Conservation (phyloP, 441 rosid genomes). For the Syzygium malaccense region DNA sequence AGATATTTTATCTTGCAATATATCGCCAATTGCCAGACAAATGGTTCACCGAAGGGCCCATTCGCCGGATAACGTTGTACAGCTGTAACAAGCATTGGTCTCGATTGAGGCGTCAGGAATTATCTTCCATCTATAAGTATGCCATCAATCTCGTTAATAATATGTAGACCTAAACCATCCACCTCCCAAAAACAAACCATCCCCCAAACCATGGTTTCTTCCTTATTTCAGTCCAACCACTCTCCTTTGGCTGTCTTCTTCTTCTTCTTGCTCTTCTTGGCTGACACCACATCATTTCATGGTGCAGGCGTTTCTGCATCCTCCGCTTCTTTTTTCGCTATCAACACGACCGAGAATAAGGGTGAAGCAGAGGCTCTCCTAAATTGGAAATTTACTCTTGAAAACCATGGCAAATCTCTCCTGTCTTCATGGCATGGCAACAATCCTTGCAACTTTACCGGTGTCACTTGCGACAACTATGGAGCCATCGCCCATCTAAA, state of each 20-base stretch:
- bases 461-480: background rate
- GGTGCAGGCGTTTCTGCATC: no score
- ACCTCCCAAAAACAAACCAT: background rate
- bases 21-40: background rate
- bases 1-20: background rate
- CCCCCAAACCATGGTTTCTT: background rate
- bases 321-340: no score
- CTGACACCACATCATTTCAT: no score
- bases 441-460: rapidly evolving
- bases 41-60: no score
- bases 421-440: background rate
- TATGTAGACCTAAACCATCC: background rate
- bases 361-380: background rate
- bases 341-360: no score
- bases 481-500: background rate
- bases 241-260: no score
- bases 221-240: no score
- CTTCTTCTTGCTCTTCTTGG: no score
- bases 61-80: no score
- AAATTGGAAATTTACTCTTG: background rate
- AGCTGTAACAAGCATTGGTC: no score
- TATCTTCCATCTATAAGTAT: background rate
- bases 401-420: background rate
- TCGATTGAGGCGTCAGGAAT: background rate
- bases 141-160: background rate